Conservation (phyloP, 2,329 filamentous ascomycete species). For the Falciphora oryzae region DNA sequence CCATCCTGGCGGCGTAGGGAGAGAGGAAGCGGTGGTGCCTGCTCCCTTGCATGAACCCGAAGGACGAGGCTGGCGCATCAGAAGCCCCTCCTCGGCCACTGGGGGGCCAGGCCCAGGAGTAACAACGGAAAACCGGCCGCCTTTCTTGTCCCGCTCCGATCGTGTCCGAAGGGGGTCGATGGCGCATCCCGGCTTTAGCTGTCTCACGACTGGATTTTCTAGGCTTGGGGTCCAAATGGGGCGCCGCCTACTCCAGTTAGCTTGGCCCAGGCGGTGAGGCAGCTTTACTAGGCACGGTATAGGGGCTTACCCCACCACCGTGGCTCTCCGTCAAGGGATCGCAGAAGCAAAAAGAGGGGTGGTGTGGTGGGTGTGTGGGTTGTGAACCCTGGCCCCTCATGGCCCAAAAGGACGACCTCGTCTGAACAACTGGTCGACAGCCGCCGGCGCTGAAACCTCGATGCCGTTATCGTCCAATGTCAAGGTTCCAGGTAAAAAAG, state of each 20-base stretch:
- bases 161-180: neutral
- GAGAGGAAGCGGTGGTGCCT: neutral
- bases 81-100: too few species aligned
- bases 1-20: neutral
- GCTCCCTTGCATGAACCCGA: neutral
- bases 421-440: neutral
- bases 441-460: neutral
- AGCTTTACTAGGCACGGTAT: neutral
- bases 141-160: neutral
- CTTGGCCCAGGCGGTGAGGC: neutral
- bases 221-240: neutral
- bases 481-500: conserved; percentile 6
- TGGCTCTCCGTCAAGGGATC: too few species aligned
- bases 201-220: neutral
- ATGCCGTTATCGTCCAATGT: conserved; percentile 3
- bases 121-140: too few species aligned
- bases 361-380: neutral
- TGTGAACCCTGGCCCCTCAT: too few species aligned
- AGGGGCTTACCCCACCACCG: neutral
- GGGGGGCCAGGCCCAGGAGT: too few species aligned
- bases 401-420: neutral
- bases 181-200: neutral
- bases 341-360: neutral
- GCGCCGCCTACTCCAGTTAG: neutral
- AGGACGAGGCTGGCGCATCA: too few species aligned